phyloP scores from a whole-genome alignment of 1,139 yeast genomes.

The Blastobotrys buckinghamii region DNA sequence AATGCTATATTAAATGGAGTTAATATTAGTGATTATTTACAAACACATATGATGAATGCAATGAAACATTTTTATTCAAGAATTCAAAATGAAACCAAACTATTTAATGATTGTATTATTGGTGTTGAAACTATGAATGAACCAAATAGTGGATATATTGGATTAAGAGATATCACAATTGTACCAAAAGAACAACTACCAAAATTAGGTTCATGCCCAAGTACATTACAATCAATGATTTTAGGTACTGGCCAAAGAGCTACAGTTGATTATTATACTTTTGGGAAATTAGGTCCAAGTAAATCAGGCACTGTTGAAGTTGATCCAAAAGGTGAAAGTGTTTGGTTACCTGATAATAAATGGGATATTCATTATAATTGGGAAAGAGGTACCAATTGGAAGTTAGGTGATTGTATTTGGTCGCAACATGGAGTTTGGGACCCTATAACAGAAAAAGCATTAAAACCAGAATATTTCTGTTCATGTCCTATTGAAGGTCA shows the following conservation, averaged over 20 bases:
- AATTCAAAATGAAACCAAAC: conserved; percentile 46
- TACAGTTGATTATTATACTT: conserved; percentile 59
- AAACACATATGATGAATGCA: conserved; percentile 52
- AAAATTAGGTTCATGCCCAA: conserved; percentile 31
- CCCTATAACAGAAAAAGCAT: conserved; percentile 33
- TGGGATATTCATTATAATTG: conserved; percentile 63
- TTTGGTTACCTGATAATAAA: conserved; percentile 50
- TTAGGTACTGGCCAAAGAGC: conserved; percentile 70
- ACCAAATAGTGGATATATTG: conserved; percentile 41
- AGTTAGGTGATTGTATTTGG: conserved; percentile 66
- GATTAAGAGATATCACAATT: conserved; percentile 27
- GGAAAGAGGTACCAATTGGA: conserved; percentile 55
- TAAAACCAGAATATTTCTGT: conserved; percentile 43
- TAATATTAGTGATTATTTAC: conserved; percentile 72
- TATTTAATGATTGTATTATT: conserved; percentile 47
- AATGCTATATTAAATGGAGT: conserved; percentile 57
- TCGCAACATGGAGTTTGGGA: conserved; percentile 77
- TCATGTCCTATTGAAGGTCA: conserved; percentile 30
- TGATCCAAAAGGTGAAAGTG: conserved; percentile 61
- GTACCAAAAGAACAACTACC: conserved; percentile 31
- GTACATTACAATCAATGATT: conserved; percentile 33
- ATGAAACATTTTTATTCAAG: conserved; percentile 47
- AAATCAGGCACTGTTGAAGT: conserved; percentile 50
- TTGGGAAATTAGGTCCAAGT: conserved; percentile 68
- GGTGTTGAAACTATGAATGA: conserved; percentile 83